Evolutionary conservation across 768 basidiomycete species (phyloP).

Genomic region (Auricularia cornea): DNA sequence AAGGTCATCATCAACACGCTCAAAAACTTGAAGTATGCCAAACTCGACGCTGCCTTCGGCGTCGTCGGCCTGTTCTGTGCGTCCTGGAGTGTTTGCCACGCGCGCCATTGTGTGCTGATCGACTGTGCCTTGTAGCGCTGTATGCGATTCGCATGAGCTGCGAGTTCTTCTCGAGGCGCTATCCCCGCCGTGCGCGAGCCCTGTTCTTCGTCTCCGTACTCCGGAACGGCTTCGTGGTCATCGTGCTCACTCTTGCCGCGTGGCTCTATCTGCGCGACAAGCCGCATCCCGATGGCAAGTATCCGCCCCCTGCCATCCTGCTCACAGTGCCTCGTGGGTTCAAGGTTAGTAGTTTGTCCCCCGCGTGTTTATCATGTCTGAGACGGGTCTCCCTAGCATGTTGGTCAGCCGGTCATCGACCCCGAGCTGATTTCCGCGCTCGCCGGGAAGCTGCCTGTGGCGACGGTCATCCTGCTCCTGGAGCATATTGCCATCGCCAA

Average conservation of each 20-base stretch:
- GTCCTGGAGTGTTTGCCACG: background rate
- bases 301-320: conserved; percentile 72
- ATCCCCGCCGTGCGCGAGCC: conserved; percentile 57
- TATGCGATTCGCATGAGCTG: conserved; percentile 61
- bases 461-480: conserved; percentile 81
- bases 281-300: conserved; percentile 40
- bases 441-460: conserved; percentile 67
- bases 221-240: conserved; percentile 80
- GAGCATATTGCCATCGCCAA: conserved; percentile 98
- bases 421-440: conserved; percentile 53
- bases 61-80: conserved; percentile 52
- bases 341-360: conserved; percentile 37
- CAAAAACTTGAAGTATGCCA: conserved; percentile 65
- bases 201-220: conserved; percentile 75
- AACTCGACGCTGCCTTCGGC: conserved; percentile 86
- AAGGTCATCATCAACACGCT: conserved; percentile 88
- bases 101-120: background rate
- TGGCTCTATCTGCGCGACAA: conserved; percentile 68
- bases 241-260: conserved; percentile 78
- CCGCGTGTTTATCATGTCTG: background rate
- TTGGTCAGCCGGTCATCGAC: conserved; percentile 41
- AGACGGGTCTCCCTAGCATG: conserved; percentile 25
- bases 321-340: conserved; percentile 79
- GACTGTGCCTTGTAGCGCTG: conserved; percentile 30
- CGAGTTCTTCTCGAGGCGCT: conserved; percentile 42